Conservation (phyloP, 2,329 filamentous ascomycete species). For the Colletotrichum tamarilloi region DNA sequence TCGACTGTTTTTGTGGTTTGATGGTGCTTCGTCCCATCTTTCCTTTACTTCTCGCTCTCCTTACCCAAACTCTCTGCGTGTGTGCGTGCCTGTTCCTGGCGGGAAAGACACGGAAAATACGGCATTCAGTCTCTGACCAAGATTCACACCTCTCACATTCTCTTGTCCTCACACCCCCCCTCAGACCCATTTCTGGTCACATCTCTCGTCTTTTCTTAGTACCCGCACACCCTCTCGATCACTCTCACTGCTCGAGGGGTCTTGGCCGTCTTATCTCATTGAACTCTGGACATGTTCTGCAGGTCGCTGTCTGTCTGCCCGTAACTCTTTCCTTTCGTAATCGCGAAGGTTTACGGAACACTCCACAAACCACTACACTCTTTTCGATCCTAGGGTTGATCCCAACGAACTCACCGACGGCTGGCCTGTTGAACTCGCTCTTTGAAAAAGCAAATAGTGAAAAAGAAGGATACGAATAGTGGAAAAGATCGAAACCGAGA, state of each 20-base stretch:
- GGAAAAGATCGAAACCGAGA: neutral
- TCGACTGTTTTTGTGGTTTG: constrained; percentile 2
- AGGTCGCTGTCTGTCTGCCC: constrained; percentile 21
- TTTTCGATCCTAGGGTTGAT: constrained; percentile 40
- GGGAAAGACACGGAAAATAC: constrained; percentile 14
- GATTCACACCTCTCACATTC: constrained; percentile 3
- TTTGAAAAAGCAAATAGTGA: neutral
- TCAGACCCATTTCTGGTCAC: constrained; percentile 8
- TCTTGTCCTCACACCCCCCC: constrained; percentile 8
- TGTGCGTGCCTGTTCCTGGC: neutral
- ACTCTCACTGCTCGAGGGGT: constrained; percentile 27
- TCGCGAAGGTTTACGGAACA: constrained; percentile 22
- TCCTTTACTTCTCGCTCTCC: constrained; percentile 17
- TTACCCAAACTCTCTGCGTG: constrained; percentile 12
- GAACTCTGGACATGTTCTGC: constrained; percentile 29
- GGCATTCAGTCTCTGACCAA: constrained; percentile 30
- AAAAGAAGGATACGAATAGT: neutral
- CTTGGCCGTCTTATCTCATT: constrained; percentile 30
- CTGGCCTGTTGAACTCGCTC: constrained; percentile 42
- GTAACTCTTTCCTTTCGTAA: constrained; percentile 15
- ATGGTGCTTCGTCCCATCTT: constrained; percentile 19
- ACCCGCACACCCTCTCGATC: constrained; percentile 26
- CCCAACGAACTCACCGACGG: constrained; percentile 40
- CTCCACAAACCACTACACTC: constrained; percentile 19
- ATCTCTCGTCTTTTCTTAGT: constrained; percentile 23